Conservation (phyloP, 768 basidiomycete genomes). For the Leccinum boreale region DNA sequence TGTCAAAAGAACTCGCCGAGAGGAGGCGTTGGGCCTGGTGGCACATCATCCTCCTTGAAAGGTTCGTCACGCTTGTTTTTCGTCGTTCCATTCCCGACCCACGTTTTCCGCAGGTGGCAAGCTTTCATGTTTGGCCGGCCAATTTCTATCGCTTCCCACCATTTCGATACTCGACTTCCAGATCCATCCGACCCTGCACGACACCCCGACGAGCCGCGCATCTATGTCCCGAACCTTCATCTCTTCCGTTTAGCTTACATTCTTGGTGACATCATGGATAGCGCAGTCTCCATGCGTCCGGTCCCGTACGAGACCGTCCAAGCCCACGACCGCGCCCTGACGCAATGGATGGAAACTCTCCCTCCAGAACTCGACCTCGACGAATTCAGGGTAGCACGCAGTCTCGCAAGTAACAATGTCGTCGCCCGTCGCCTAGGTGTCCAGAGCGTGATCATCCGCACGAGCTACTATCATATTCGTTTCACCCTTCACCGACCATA, state of each 20-base stretch:
- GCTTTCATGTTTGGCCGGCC: constrained; percentile 86
- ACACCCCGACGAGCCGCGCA: constrained; percentile 53
- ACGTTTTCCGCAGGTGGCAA: constrained; percentile 60
- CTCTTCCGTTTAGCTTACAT: constrained; percentile 75
- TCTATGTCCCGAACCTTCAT: constrained; percentile 73
- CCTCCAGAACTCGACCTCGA: constrained; percentile 74
- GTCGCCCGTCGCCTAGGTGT: constrained; percentile 67
- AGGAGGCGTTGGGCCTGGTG: constrained; percentile 88
- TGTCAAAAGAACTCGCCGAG: constrained; percentile 67
- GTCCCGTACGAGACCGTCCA: constrained; percentile 72
- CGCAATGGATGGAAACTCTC: constrained; percentile 74
- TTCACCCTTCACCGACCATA: constrained; percentile 83
- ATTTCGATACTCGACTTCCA: constrained; percentile 80
- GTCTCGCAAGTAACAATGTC: constrained; percentile 60
- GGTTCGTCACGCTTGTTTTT: constrained; percentile 41
- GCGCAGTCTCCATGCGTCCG: constrained; percentile 76
- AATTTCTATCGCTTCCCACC: constrained; percentile 69
- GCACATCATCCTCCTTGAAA: constrained; percentile 79
- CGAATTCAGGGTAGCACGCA: constrained; percentile 70
- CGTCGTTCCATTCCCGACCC: neutral
- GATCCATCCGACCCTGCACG: constrained; percentile 49
- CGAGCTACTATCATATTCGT: constrained; percentile 77
- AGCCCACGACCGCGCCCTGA: constrained; percentile 67
- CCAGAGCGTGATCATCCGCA: constrained; percentile 77
- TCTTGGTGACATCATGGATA: constrained; percentile 82